Evolutionary conservation across 768 basidiomycete genomes (phyloP).

Genomic region (Xanthoconium purpureum): DNA sequence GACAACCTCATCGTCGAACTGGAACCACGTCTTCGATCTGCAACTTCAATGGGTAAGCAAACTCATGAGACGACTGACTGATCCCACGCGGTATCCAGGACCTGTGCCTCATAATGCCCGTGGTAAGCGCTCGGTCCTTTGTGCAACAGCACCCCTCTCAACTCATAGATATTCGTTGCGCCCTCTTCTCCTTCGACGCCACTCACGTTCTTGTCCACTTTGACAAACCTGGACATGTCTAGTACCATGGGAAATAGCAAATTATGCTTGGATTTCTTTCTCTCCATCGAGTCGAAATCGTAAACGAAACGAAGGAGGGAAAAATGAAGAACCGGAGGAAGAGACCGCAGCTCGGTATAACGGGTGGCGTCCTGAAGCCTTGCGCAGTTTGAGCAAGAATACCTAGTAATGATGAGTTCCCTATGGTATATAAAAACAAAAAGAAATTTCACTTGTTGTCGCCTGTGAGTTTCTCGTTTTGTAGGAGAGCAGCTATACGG

Average conservation of each 20-base stretch:
- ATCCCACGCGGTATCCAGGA: constrained; percentile 66
- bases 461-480: constrained; percentile 70
- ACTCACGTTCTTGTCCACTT: constrained; percentile 23
- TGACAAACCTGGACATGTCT: constrained; percentile 68
- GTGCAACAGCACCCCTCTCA: constrained; percentile 84
- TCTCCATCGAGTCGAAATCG: constrained; percentile 70
- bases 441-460: constrained; percentile 67
- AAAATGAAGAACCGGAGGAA: constrained; percentile 90
- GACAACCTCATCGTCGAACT: constrained; percentile 89
- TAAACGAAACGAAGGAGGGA: constrained; percentile 93
- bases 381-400: constrained; percentile 75
- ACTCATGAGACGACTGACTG: neutral
- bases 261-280: constrained; percentile 82
- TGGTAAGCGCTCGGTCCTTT: constrained; percentile 91
- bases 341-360: constrained; percentile 60
- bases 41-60: constrained; percentile 1
- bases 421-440: neutral
- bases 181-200: constrained; percentile 16
- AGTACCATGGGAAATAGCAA: constrained; percentile 75
- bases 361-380: constrained; percentile 76
- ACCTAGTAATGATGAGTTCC: constrained; percentile 43
- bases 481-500: constrained; percentile 59
- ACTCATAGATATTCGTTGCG: constrained; percentile 58
- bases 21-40: constrained; percentile 77
- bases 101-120: constrained; percentile 86